A percentile compares a stretch with the other conserved stretches of the same genome.
Evolutionary conservation across 2,329 filamentous ascomycete genomes (phyloP).

Genomic region (Pseudocercospora cruenta): DNA sequence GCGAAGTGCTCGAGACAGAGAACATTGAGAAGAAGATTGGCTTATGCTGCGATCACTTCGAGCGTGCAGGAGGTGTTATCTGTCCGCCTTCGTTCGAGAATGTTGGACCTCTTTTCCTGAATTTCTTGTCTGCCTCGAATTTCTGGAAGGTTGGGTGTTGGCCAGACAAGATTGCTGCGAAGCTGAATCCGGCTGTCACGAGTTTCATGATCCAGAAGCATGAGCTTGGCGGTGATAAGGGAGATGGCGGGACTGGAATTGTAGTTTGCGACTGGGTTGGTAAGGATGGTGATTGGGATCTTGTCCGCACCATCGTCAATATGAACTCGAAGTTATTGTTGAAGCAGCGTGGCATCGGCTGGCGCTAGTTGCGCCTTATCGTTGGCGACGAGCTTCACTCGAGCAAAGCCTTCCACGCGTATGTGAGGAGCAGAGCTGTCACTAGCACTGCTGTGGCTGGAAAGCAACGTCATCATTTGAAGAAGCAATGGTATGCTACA

Average conservation of each 20-base stretch:
- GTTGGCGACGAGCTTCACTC: neutral
- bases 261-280: conserved; percentile 96
- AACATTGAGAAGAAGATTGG: conserved; percentile 81
- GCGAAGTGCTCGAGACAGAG: conserved; percentile 75
- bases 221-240: conserved; percentile 40
- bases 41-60: conserved; percentile 73
- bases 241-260: conserved; percentile 74
- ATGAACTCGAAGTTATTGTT: conserved; percentile 65
- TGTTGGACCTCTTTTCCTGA: conserved; percentile 73
- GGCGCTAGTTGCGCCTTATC: conserved; percentile 18
- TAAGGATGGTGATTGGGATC: conserved; percentile 82
- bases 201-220: conserved; percentile 62
- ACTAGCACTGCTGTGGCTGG: neutral
- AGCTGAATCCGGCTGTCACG: conserved; percentile 77
- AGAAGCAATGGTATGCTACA: neutral
- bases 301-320: conserved; percentile 82
- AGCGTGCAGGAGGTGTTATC: conserved; percentile 59
- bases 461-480: neutral
- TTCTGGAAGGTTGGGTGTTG: conserved; percentile 92
- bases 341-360: conserved; percentile 28
- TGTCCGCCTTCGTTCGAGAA: conserved; percentile 42
- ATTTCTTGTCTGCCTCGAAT: conserved; percentile 88
- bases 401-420: neutral
- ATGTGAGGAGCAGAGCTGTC: neutral
- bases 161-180: conserved; percentile 88